Conservation (phyloP, 2,329 filamentous ascomycete genomes). For the Stachybotrys echinatus region DNA sequence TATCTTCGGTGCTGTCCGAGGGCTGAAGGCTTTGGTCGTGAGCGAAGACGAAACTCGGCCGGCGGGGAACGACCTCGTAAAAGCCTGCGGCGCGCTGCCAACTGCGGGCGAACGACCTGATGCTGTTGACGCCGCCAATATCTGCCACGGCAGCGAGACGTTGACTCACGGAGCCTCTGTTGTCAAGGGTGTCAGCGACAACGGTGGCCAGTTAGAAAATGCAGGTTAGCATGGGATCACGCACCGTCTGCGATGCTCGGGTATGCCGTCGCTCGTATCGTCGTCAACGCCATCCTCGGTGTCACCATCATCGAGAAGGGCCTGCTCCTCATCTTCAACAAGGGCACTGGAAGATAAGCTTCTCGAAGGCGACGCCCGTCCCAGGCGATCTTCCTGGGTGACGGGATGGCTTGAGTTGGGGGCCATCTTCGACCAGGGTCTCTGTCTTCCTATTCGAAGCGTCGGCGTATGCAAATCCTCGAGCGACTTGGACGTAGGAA, state of each 20-base stretch:
- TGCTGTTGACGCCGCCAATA: constrained; percentile 86
- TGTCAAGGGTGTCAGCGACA: constrained; percentile 3
- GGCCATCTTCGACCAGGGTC: not conserved
- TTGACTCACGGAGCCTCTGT: constrained; percentile 54
- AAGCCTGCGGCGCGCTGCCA: constrained; percentile 91
- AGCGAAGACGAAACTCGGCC: constrained; percentile 65
- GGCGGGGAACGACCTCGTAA: constrained; percentile 77
- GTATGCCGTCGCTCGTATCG: constrained; percentile 20
- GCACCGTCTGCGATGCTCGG: constrained; percentile 25
- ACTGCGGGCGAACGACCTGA: constrained; percentile 87
- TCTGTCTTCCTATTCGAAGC: too few species aligned
- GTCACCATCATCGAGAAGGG: constrained; percentile 36
- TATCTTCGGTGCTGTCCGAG: constrained; percentile 21
- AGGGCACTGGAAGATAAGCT: constrained; percentile 32
- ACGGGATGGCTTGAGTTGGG: constrained; percentile 25
- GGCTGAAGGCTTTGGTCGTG: constrained; percentile 38
- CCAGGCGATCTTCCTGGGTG: constrained; percentile 42
- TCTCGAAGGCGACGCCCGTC: constrained; percentile 33
- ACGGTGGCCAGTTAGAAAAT: not conserved
- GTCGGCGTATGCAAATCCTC: not conserved
- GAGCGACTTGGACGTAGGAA: not conserved
- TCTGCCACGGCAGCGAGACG: constrained; percentile 57
- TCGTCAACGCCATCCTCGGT: constrained; percentile 28
- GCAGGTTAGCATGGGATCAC: not conserved
- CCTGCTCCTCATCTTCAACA: constrained; percentile 38